These are phyloP conservation scores for Gossypium rotundifolium DNA, from an alignment of 345 rosid species.

Conservation along the genomic window DNA sequence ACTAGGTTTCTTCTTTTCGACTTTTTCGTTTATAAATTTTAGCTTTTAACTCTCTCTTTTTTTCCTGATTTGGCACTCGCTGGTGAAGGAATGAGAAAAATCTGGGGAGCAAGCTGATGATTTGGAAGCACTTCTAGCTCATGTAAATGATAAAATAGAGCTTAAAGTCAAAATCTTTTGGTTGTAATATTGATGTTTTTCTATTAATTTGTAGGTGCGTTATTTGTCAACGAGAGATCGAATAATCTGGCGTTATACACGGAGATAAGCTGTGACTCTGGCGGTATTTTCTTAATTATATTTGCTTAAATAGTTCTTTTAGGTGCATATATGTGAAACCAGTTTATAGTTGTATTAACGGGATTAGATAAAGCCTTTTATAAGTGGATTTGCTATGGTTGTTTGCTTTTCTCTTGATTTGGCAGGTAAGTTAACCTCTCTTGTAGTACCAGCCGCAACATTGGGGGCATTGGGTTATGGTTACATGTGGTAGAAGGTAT, in stretches of 20 bases:
- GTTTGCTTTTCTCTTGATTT: background rate
- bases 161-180: background rate
- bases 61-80: conserved; percentile 26
- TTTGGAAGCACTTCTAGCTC: conserved; percentile 56
- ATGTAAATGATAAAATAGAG: conserved; percentile 38
- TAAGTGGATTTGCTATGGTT: background rate
- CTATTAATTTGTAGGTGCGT: conserved; percentile 35
- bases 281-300: conserved; percentile 24
- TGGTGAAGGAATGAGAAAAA: conserved; percentile 55
- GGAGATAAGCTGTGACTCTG: conserved; percentile 66
- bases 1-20: too few species aligned
- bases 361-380: background rate
- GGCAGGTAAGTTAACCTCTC: conserved; percentile 52
- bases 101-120: conserved; percentile 50
- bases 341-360: background rate
- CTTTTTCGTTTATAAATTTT: background rate
- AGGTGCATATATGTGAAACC: background rate
- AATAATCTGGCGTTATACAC: conserved; percentile 53
- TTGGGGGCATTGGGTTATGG: conserved; percentile 91
- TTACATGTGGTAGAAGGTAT: conserved; percentile 99
- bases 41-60: background rate
- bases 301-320: background rate
- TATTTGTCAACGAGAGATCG: conserved; percentile 60
- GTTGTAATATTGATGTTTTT: background rate
- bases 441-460: conserved; percentile 71